Evolutionary conservation across 257 asterid species (phyloP).

Genomic region (Cinchona pubescens): DNA sequence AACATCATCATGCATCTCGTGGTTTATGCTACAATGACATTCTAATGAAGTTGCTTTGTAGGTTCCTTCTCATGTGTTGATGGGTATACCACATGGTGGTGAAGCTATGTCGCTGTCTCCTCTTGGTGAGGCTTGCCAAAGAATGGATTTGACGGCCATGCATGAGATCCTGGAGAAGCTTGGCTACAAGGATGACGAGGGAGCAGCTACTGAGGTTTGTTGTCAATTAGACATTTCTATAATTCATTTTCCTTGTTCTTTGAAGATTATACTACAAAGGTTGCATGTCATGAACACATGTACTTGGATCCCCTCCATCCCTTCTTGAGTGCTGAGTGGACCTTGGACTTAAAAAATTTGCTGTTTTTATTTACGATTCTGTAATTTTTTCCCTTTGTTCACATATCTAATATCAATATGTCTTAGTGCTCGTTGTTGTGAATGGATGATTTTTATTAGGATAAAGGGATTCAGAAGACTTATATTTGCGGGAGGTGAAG

Average conservation of each 20-base stretch:
- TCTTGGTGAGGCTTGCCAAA: conserved; percentile 91
- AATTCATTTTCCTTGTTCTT: background rate
- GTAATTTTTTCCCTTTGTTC: background rate
- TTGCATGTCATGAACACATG: background rate
- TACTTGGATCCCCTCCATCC: background rate
- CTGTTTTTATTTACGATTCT: background rate
- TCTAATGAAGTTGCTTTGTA: conserved; percentile 25
- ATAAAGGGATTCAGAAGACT: background rate
- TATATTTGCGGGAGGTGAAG: background rate
- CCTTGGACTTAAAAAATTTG: background rate
- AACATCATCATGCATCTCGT: background rate
- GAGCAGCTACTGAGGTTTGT: conserved; percentile 81
- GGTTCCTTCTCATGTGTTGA: conserved; percentile 81
- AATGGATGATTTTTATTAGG: background rate
- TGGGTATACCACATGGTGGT: conserved; percentile 67
- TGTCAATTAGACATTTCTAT: background rate
- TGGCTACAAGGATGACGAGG: conserved; percentile 91
- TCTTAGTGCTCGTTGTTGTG: background rate
- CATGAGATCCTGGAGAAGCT: conserved; percentile 71
- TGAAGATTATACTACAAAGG: background rate
- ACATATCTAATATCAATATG: background rate
- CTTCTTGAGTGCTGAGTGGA: background rate
- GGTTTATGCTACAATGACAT: background rate
- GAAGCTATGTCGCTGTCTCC: conserved; percentile 52
- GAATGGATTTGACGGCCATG: conserved; percentile 89